phyloP scores from a whole-genome alignment of 1,284 basidiomycete species.

The Boletus semigastroideus region DNA sequence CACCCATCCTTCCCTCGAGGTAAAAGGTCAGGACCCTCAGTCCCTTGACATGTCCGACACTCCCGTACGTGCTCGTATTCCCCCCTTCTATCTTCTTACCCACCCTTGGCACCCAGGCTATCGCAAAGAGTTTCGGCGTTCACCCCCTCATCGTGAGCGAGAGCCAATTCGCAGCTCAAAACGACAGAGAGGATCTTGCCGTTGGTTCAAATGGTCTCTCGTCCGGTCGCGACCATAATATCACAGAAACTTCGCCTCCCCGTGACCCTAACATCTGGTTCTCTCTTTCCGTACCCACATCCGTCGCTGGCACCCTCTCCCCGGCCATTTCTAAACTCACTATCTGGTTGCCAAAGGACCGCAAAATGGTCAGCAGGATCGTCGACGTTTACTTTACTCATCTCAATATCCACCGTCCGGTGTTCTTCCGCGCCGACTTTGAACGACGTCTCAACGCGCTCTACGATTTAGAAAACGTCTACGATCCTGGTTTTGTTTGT shows the following conservation, averaged over 20 bases:
- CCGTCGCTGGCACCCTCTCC: slow-evolving; percentile 40
- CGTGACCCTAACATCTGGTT: slow-evolving; percentile 63
- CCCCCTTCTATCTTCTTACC: slow-evolving; percentile 5
- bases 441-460: slow-evolving; percentile 58
- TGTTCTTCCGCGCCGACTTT: slow-evolving; percentile 66
- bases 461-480: slow-evolving; percentile 53
- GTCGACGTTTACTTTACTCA: slow-evolving; percentile 69
- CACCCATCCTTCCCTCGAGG: slow-evolving; percentile 36
- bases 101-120: slow-evolving; percentile 41
- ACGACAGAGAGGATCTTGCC: slow-evolving; percentile 69
- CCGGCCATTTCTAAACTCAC: slow-evolving; percentile 39
- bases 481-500: slow-evolving; percentile 75
- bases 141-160: slow-evolving; percentile 65
- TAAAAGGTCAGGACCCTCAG: slow-evolving; percentile 73
- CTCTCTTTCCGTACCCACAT: slow-evolving; percentile 47
- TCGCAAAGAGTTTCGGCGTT: slow-evolving; percentile 78
- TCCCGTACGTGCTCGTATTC: slow-evolving; percentile 39
- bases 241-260: slow-evolving; percentile 55
- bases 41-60: slow-evolving; percentile 74
- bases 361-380: slow-evolving; percentile 58
- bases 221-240: slow-evolving; percentile 64
- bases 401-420: slow-evolving; percentile 76
- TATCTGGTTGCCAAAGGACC: slow-evolving; percentile 74
- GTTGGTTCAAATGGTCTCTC: slow-evolving; percentile 68
- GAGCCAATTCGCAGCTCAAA: slow-evolving; percentile 47